Base-by-base conservation (phyloP, 176 grass and related monocot genomes). In the Ensete glaucum region DNA sequence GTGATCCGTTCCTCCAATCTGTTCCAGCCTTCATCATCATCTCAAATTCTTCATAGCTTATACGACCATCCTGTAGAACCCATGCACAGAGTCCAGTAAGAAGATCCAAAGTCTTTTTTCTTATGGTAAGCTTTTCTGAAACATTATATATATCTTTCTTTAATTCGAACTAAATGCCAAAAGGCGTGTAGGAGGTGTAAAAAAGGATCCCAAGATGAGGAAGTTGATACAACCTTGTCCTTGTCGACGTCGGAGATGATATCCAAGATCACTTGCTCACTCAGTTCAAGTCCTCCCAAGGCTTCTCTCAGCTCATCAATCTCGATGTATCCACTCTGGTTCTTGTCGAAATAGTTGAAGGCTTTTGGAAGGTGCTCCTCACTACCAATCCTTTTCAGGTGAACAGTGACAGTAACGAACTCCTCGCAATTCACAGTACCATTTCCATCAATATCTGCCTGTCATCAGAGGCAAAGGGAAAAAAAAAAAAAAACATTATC, bases 1-100 rank as follows among this genome's bases (percentile, higher is more conserved):
- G 82, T 53, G 93, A 92, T 50, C 71, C 79, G 74, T 96, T 96
- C 84, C 83, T 92, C 89, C 90, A 88, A 63, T 96, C 89, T 62
- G 89, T 79, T 71, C 89, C 93, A 81, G 89, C 84, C 78, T 88
- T 92, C 93, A 96, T 96, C 93, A 96, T 96, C 77, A 82, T 72
- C 83, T 90, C 83, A 64, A 90, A 92, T 56, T 96, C 89, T 17
- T 81, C 79, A 73, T 90, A 96, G 81, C 93, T 96, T 48, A 96
- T 96, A 12, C 84, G 82, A n/a, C 90, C 93, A 80, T 96, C 89
- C 89, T 96, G 87, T 82, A 85, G 58, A 70, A 81, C 67, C 73
- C 27, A 26, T 77, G 72, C 17, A 77, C 72, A 64, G 7, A 73
- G 34, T 43, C 34, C 34, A 43, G 34, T 43, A 23, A 23, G n/a